A percentile compares a stretch with the other conserved stretches of the same genome.
Conservation (phyloP, 257 asterid species). For the Scutellaria barbata region DNA sequence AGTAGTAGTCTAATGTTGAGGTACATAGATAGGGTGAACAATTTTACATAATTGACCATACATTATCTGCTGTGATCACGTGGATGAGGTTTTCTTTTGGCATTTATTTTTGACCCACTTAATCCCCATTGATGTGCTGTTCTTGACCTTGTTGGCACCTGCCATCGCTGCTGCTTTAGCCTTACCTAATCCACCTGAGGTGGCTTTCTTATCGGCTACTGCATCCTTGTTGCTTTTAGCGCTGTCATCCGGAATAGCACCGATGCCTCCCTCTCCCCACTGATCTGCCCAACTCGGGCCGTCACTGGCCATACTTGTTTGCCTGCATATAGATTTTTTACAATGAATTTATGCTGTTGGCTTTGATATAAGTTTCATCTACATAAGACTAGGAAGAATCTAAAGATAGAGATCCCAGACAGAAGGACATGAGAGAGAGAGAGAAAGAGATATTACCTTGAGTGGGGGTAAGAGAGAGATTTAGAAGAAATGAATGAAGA, state of each 20-base stretch:
- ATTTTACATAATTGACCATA: conserved; percentile 12
- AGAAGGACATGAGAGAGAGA: conserved; percentile 2
- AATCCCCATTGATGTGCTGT: conserved; percentile 56
- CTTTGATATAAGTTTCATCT: too few relatives aligned
- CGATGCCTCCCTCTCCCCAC: conserved; percentile 95
- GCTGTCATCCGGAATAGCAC: conserved; percentile 59
- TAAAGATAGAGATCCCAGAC: background rate
- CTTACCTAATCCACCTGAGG: conserved; percentile 59
- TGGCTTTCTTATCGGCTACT: conserved; percentile 42
- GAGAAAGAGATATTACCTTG: conserved; percentile 45
- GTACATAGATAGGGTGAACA: conserved; percentile 25
- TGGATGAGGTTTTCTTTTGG: conserved; percentile 63
- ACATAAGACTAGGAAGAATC: too few relatives aligned
- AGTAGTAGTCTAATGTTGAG: background rate
- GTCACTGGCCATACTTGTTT: conserved; percentile 56
- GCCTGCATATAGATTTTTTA: conserved; percentile 30
- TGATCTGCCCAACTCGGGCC: conserved; percentile 98
- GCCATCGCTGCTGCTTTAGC: conserved; percentile 65
- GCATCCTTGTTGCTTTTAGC: conserved; percentile 44
- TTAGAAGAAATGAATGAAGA: conserved; percentile 35
- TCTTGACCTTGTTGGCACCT: conserved; percentile 71
- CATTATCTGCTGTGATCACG: conserved; percentile 34
- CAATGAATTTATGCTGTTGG: too few relatives aligned
- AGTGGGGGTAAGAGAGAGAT: conserved; percentile 21
- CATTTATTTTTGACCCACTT: conserved; percentile 79